A percentile compares a stretch with the other conserved stretches of the same genome.
phyloP scores from a whole-genome alignment of 495 filamentous ascomycete species.

The Penicillium odoratum region DNA sequence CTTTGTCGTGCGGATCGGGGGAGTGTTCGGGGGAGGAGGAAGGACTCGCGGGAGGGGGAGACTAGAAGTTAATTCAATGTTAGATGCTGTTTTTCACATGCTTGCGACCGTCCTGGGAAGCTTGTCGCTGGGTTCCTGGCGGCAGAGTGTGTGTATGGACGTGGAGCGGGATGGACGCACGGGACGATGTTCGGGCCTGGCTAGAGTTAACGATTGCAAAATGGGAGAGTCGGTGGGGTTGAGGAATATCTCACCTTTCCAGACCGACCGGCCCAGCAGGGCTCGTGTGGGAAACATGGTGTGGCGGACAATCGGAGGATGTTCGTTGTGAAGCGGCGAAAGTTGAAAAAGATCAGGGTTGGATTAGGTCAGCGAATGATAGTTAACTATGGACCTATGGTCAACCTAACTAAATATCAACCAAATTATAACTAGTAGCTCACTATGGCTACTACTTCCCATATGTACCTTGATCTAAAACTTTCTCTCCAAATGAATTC shows the following conservation, averaged over 20 bases:
- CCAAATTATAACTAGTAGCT: too few species aligned
- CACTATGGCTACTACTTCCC: too few species aligned
- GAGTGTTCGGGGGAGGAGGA: conserved; percentile 58
- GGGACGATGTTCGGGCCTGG: conserved; percentile 58
- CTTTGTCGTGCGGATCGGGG: conserved; percentile 84
- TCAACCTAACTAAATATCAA: too few species aligned
- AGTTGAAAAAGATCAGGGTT: conserved; percentile 20
- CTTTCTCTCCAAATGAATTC: not conserved
- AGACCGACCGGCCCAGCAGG: conserved; percentile 66
- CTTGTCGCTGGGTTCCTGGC: not conserved
- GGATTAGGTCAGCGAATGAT: conserved; percentile 2
- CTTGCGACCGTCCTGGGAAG: not conserved
- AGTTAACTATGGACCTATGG: too few species aligned
- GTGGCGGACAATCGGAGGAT: conserved; percentile 5
- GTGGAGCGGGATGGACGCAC: conserved; percentile 35
- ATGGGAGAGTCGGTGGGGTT: not conserved
- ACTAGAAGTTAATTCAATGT: conserved; percentile 22
- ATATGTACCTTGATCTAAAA: too few species aligned
- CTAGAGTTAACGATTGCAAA: conserved; percentile 17
- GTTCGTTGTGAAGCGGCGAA: conserved; percentile 11
- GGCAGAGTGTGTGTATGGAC: not conserved
- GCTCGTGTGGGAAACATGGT: conserved; percentile 62
- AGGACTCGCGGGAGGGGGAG: conserved; percentile 44
- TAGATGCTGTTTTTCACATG: not conserved
- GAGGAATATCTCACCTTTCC: conserved; percentile 59